A percentile compares a stretch with the other conserved stretches of the same genome.
These are phyloP conservation scores for Citrullus amarus DNA, from an alignment of 306 rosid species.

Conservation along the genomic window DNA sequence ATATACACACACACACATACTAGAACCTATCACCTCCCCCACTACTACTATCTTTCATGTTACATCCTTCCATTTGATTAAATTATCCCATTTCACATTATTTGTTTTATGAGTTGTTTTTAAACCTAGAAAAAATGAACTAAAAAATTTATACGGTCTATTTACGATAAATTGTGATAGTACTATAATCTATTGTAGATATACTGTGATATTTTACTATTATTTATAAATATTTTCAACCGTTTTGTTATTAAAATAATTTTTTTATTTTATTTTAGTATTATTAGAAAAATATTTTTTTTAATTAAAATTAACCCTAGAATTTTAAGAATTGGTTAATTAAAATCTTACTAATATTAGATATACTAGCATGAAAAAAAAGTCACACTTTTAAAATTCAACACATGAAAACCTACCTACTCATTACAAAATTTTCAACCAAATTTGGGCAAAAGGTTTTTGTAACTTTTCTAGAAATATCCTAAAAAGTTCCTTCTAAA, in stretches of 20 bases:
- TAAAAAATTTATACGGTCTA: no score
- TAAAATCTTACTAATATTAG: background rate
- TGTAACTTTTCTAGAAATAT: background rate
- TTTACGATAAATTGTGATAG: no score
- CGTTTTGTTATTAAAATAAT: no score
- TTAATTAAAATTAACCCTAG: background rate
- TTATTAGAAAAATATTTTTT: background rate
- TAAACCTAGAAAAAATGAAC: no score
- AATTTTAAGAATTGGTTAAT: background rate
- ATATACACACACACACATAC: no score
- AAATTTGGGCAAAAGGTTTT: background rate
- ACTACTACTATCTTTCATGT: background rate
- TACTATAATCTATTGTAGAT: no score
- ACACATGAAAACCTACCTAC: background rate
- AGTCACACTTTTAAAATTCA: background rate
- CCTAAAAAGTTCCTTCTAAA: no score
- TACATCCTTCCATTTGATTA: background rate
- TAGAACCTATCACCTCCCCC: slow-evolving; percentile 3
- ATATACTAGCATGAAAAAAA: no score
- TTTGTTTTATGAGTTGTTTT: background rate
- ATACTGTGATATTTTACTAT: no score
- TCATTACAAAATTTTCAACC: background rate
- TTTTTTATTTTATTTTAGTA: background rate
- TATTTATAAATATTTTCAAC: no score
- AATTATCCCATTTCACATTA: background rate